phyloP scores from a whole-genome alignment of 306 rosid species.

The Macrotyloma uniflorum region DNA sequence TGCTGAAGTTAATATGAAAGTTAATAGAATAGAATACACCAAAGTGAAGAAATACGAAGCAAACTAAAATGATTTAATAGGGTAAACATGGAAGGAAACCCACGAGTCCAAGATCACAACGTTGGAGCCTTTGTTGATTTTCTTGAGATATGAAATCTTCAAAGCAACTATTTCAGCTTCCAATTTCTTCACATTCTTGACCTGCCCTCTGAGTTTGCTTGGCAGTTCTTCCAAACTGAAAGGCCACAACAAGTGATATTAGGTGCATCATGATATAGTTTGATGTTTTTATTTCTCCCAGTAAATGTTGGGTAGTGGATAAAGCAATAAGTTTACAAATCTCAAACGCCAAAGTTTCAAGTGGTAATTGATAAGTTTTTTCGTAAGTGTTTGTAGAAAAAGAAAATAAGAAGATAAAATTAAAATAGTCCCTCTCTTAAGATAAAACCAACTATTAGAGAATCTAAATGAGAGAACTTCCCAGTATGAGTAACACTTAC shows the following conservation, averaged over 20 bases:
- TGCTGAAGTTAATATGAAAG: neutral
- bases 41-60: neutral
- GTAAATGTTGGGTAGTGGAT: neutral
- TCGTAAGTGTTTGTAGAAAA: too few species aligned
- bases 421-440: neutral
- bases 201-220: constrained; percentile 74
- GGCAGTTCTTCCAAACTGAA: constrained; percentile 88
- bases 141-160: constrained; percentile 84
- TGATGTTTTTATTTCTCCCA: neutral
- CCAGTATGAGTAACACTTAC: constrained; percentile 58
- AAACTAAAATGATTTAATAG: neutral
- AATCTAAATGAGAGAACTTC: neutral
- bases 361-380: neutral
- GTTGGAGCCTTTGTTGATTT: constrained; percentile 73
- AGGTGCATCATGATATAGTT: neutral
- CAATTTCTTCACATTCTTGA: constrained; percentile 76
- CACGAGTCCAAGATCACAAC: constrained; percentile 86
- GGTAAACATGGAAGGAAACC: constrained; percentile 38
- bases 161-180: constrained; percentile 91
- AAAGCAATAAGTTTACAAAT: neutral
- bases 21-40: neutral
- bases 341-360: neutral
- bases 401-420: neutral
- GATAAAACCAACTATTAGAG: neutral
- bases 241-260: constrained; percentile 18